A percentile compares a stretch with the other conserved stretches of the same genome.
phyloP scores from a whole-genome alignment of 2,329 filamentous ascomycete species.

The Elsinoe batatas region DNA sequence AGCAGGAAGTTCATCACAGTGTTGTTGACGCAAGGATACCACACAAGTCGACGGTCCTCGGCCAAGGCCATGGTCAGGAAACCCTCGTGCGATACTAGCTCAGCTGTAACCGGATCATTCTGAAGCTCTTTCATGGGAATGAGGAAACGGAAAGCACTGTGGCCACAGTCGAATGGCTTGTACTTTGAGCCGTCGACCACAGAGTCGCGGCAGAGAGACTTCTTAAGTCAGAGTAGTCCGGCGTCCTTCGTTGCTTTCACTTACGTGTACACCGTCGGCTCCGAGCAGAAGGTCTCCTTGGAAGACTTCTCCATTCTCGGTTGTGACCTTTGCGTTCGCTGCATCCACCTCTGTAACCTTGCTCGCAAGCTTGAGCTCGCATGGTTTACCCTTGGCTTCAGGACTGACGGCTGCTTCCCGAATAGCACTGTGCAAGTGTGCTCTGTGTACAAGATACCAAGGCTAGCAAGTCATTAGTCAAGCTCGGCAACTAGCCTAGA shows the following conservation, averaged over 20 bases:
- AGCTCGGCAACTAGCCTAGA: not conserved
- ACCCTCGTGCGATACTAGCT: conserved; percentile 29
- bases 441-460: conserved; percentile 25
- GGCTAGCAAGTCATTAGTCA: not conserved
- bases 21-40: conserved; percentile 40
- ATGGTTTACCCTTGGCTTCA: conserved; percentile 20
- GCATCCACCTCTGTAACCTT: conserved; percentile 21
- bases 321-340: conserved; percentile 18
- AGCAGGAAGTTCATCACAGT: conserved; percentile 38
- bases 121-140: conserved; percentile 33
- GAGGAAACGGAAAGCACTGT: conserved; percentile 50
- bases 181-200: conserved; percentile 19
- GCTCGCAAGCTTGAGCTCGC: conserved; percentile 20
- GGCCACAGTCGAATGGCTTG: conserved; percentile 33
- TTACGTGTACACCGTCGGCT: conserved; percentile 25
- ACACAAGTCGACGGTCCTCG: conserved; percentile 36
- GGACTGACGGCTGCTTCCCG: conserved; percentile 19
- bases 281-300: conserved; percentile 25
- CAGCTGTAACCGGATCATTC: conserved; percentile 22
- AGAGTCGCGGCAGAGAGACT: conserved; percentile 18
- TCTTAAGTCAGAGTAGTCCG: not conserved
- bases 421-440: conserved; percentile 24
- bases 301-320: conserved; percentile 22
- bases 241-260: not conserved
- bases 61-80: conserved; percentile 37